Conservation (phyloP, 106 monocot species). For the Agapanthus africanus region DNA sequence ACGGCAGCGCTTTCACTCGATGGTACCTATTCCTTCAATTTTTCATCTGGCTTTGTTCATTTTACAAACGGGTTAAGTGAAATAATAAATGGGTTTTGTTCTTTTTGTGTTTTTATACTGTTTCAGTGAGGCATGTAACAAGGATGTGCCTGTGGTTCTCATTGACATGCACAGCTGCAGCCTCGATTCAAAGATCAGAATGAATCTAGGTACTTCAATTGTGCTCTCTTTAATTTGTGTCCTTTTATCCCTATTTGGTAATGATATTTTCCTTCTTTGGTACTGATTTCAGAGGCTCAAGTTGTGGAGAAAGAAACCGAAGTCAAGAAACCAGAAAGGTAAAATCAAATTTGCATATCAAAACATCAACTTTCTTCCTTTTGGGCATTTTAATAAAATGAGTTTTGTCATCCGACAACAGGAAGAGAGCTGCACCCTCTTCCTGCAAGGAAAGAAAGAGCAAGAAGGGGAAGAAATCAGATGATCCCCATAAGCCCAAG, state of each 20-base stretch:
- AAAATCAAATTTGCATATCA: too few relatives aligned
- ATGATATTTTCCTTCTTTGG: background rate
- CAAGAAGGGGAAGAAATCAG: slow-evolving; percentile 52
- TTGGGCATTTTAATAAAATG: too few relatives aligned
- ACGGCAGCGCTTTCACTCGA: slow-evolving; percentile 88
- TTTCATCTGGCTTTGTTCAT: too few relatives aligned
- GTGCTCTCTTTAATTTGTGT: background rate
- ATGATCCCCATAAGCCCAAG: slow-evolving; percentile 53
- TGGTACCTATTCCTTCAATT: too few relatives aligned
- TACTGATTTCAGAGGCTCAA: slow-evolving; percentile 59
- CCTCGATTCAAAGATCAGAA: slow-evolving; percentile 77
- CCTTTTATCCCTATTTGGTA: background rate
- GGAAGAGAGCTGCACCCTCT: slow-evolving; percentile 46
- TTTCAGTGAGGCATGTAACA: slow-evolving; percentile 68
- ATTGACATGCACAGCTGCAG: slow-evolving; percentile 96
- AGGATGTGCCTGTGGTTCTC: slow-evolving; percentile 70
- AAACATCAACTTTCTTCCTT: too few relatives aligned
- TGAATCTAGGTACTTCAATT: slow-evolving; percentile 51
- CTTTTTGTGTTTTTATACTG: too few relatives aligned
- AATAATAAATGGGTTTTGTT: too few relatives aligned
- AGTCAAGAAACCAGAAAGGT: slow-evolving; percentile 48
- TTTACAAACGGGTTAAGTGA: too few relatives aligned
- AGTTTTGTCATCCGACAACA: too few relatives aligned
- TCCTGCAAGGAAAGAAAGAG: slow-evolving; percentile 21
- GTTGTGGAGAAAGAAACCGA: slow-evolving; percentile 64